Evolutionary conservation across 169 alveolate species (phyloP).

Genomic region (Toxoplasma gondii): DNA sequence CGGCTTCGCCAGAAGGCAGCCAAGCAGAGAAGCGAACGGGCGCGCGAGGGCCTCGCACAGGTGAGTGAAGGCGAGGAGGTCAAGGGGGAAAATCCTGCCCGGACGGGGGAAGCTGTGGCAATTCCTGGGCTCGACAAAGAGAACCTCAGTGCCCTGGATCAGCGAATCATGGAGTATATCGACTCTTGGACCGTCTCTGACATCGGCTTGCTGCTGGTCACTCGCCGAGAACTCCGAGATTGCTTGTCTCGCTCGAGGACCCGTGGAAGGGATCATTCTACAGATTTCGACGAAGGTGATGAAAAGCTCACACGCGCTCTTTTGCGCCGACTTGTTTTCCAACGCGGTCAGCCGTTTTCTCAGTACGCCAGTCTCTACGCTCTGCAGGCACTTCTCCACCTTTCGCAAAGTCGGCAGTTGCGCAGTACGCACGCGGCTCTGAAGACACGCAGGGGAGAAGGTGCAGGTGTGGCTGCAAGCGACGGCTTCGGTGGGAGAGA

Average conservation of each 20-base stretch:
- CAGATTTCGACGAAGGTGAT: not conserved
- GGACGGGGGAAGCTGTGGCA: not conserved
- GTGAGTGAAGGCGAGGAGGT: too few relatives aligned
- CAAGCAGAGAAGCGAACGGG: not conserved
- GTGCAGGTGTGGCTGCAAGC: not conserved
- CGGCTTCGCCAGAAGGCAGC: not conserved
- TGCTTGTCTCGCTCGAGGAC: not conserved
- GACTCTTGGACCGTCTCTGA: slow-evolving; percentile 7
- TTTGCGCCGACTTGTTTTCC: not conserved
- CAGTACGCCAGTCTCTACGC: slow-evolving; percentile 17
- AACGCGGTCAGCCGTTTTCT: not conserved
- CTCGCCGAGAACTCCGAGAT: not conserved
- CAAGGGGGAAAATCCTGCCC: not conserved
- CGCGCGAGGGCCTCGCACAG: not conserved
- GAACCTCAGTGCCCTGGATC: not conserved
- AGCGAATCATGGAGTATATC: not conserved
- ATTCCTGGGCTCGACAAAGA: not conserved
- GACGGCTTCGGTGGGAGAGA: too few relatives aligned
- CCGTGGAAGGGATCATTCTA: not conserved
- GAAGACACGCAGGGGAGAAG: not conserved
- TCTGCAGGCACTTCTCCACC: not conserved
- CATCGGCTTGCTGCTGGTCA: not conserved
- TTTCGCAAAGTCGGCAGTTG: not conserved
- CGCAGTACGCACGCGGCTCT: not conserved
- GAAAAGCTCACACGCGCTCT: not conserved